Evolutionary conservation across 2,329 filamentous ascomycete genomes (phyloP).

Genomic region (Nothophaeocryptopus gaeumannii): DNA sequence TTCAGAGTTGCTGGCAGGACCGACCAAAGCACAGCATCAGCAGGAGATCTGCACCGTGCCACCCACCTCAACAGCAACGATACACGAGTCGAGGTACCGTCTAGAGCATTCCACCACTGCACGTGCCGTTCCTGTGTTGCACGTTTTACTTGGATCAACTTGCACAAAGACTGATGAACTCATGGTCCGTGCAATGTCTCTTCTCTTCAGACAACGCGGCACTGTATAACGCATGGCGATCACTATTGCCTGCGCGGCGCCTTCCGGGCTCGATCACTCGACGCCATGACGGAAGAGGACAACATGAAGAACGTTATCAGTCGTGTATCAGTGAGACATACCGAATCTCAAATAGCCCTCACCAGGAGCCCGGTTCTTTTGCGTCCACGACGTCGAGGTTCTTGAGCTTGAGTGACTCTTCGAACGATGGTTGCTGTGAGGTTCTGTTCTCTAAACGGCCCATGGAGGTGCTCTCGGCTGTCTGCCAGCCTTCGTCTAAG

Average conservation of each 20-base stretch:
- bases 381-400: conserved; percentile 5
- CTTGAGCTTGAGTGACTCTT: too few species aligned
- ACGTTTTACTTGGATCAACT: conserved; percentile 17
- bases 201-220: too few species aligned
- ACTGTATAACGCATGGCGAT: too few species aligned
- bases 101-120: conserved; percentile 21
- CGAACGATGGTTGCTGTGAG: too few species aligned
- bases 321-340: background rate
- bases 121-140: conserved; percentile 27
- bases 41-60: conserved; percentile 16
- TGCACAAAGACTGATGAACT: conserved; percentile 19
- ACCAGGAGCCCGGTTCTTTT: conserved; percentile 12
- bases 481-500: too few species aligned
- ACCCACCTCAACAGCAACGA: too few species aligned
- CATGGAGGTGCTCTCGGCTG: too few species aligned
- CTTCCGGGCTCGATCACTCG: too few species aligned
- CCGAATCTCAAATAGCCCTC: conserved; percentile 2
- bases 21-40: conserved; percentile 14
- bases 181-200: conserved; percentile 28
- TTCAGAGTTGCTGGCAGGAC: conserved; percentile 9
- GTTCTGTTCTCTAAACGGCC: too few species aligned
- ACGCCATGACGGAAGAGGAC: too few species aligned
- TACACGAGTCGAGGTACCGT: background rate
- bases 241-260: too few species aligned
- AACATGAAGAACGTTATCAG: too few species aligned